Evolutionary conservation across 441 rosid genomes (phyloP).

Genomic region (Erodium moschatum): DNA sequence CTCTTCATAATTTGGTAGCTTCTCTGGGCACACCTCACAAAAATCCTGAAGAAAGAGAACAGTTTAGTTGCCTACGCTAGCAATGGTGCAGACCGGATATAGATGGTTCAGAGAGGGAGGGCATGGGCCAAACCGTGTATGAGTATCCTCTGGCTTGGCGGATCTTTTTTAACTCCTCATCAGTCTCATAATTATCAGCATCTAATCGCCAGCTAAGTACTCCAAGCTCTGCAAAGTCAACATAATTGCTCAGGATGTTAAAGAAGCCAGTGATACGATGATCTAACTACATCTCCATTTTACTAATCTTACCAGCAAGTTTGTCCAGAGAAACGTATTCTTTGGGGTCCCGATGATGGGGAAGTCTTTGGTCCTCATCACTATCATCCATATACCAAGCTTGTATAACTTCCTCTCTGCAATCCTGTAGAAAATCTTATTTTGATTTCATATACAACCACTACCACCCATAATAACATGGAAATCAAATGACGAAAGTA

Average conservation of each 20-base stretch:
- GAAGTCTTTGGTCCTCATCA: constrained; percentile 72
- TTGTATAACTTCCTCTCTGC: constrained; percentile 66
- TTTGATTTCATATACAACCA: background rate
- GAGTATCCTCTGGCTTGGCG: constrained; percentile 75
- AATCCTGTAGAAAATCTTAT: constrained; percentile 32
- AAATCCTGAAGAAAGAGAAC: constrained; percentile 45
- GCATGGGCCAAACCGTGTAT: constrained; percentile 46
- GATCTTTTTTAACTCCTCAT: constrained; percentile 72
- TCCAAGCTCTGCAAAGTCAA: constrained; percentile 52
- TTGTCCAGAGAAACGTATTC: constrained; percentile 63
- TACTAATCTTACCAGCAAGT: constrained; percentile 46
- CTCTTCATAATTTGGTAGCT: constrained; percentile 72
- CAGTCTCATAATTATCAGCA: constrained; percentile 76
- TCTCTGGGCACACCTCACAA: constrained; percentile 79
- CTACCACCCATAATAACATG: background rate
- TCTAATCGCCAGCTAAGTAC: constrained; percentile 85
- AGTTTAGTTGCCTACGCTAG: background rate
- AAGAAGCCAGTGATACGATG: background rate
- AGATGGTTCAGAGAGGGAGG: background rate
- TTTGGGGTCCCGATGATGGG: constrained; percentile 68
- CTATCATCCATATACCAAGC: constrained; percentile 92
- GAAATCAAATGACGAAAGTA: background rate
- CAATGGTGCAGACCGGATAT: background rate
- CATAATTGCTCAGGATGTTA: constrained; percentile 6
- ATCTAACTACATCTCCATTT: background rate